Conservation (phyloP, 164 flowering plant species). For the Protea cynaroides region DNA sequence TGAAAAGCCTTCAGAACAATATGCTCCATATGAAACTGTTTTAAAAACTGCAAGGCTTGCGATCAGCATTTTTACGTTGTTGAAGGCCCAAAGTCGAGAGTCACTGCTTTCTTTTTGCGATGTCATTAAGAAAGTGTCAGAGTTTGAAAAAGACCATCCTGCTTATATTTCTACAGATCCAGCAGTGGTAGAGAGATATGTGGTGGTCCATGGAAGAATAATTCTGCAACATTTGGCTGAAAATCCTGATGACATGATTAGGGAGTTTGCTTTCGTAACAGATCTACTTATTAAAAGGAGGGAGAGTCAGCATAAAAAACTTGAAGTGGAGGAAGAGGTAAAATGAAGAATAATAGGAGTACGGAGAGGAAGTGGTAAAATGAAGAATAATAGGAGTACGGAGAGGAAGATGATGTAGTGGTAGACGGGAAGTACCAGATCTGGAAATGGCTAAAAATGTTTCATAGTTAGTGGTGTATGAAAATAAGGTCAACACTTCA, state of each 20-base stretch:
- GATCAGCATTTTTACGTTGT: conserved; percentile 52
- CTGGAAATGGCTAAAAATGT: no score
- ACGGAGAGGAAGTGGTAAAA: no score
- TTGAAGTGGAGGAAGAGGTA: no score
- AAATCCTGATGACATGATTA: conserved; percentile 61
- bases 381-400: no score
- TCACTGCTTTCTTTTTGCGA: conserved; percentile 66
- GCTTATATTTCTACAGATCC: conserved; percentile 61
- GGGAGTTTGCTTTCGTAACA: conserved; percentile 54
- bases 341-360: no score
- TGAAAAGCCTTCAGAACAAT: conserved; percentile 91
- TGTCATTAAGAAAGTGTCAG: conserved; percentile 54
- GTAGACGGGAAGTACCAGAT: no score
- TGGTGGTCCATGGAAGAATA: no score
- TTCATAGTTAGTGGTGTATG: no score
- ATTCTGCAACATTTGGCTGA: conserved; percentile 67
- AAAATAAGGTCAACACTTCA: no score
- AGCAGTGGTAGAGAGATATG: conserved; percentile 33
- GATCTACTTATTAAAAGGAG: no score
- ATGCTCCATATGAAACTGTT: conserved; percentile 72
- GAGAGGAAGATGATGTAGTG: no score
- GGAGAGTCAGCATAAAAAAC: no score
- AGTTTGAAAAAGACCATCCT: conserved; percentile 34
- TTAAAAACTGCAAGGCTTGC: conserved; percentile 69
- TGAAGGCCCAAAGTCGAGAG: conserved; percentile 64